These are phyloP conservation scores for Kodamaea hsintzibuensis DNA, from an alignment of 805 yeast species.

Conservation along the genomic window DNA sequence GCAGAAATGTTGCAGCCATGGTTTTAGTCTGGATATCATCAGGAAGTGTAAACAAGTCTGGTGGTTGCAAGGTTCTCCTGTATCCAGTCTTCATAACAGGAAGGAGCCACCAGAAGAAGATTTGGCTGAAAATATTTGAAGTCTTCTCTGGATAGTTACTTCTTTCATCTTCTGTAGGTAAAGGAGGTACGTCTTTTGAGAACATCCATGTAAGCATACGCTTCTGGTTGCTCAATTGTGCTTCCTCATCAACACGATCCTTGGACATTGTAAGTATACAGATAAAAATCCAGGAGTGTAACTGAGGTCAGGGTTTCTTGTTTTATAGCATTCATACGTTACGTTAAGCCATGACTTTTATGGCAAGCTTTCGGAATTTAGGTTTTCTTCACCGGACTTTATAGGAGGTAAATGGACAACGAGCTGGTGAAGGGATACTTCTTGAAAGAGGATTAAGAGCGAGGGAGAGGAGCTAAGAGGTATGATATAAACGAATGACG, in stretches of 20 bases:
- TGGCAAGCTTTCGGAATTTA: no score
- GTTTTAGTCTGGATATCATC: conserved; percentile 30
- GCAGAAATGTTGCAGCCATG: conserved; percentile 30
- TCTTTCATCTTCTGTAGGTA: conserved; percentile 55
- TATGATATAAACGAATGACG: no score
- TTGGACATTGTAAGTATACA: not conserved
- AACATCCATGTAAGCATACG: conserved; percentile 36
- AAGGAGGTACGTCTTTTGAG: conserved; percentile 44
- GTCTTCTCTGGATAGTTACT: conserved; percentile 42
- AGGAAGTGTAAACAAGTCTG: conserved; percentile 50
- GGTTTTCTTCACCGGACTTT: not conserved
- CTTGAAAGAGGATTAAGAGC: no score
- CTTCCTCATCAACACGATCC: conserved; percentile 3
- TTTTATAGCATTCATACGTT: not conserved
- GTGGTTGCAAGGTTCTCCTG: conserved; percentile 65
- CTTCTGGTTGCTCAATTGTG: conserved; percentile 21
- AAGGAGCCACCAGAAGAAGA: conserved; percentile 66
- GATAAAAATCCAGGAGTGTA: not conserved
- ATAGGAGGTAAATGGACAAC: not conserved
- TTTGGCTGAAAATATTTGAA: conserved; percentile 40
- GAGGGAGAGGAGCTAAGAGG: no score
- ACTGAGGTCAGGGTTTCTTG: not conserved
- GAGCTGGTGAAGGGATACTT: no score
- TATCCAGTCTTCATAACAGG: conserved; percentile 69
- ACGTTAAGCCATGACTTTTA: not conserved